Percentiles rank a stretch among this genome's conserved stretches.
These are phyloP conservation scores for Colletotrichum sp. DNA, from an alignment of 2,329 filamentous ascomycete genomes.

Conservation along the genomic window DNA sequence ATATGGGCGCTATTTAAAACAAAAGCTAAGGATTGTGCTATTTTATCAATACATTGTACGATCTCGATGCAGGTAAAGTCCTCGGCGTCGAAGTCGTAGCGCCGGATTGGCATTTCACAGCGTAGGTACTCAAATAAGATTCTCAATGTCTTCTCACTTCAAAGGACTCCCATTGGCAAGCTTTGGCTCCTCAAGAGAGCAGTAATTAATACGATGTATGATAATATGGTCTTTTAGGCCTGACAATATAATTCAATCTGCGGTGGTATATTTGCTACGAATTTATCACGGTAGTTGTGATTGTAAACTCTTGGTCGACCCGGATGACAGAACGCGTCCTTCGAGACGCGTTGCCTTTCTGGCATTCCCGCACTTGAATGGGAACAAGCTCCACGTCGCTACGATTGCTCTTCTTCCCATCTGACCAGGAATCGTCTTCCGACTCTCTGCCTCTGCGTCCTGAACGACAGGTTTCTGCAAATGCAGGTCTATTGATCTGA, in stretches of 20 bases:
- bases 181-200: no score
- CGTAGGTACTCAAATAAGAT: no score
- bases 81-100: no score
- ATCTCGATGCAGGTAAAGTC: no score
- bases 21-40: no score
- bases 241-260: rapidly evolving
- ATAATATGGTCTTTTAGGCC: no score
- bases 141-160: rapidly evolving
- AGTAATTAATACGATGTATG: neutral
- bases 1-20: no score
- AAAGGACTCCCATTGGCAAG: no score
- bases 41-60: no score
- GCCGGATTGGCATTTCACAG: no score
- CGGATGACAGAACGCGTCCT: neutral
- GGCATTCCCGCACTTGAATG: neutral
- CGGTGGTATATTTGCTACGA: neutral
- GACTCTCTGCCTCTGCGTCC: neutral
- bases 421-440: neutral
- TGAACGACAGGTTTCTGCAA: neutral
- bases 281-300: rapidly evolving
- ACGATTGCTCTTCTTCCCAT: neutral
- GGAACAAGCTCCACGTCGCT: neutral
- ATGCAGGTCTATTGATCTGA: neutral
- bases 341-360: neutral
- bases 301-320: neutral